Evolutionary conservation across 169 alveolate genomes (phyloP), one percentile per base, ranked within the genome.

Genomic region (Cryptosporidium ryanae): DNA sequence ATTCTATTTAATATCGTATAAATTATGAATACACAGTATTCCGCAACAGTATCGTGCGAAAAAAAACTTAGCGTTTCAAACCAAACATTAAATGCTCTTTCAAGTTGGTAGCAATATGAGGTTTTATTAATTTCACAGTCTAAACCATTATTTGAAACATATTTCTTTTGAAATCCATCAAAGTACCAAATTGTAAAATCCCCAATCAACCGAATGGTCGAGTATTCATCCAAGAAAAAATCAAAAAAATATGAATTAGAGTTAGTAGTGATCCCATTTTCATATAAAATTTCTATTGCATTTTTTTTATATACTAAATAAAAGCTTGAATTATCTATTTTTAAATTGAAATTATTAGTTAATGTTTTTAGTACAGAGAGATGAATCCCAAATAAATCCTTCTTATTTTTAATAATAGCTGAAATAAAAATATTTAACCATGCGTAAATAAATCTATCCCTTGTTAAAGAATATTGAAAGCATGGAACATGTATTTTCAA

Each of bases 101-200:
- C 83, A 17, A 54, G 29, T 68, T 68, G 83, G 17, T 4, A 68
- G 34, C 50, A 12, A 29, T 29, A 68, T 10, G 66, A 32, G 29
- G 7, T 55, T 15, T 23, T 6, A 32, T 18, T 68, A 29, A 50
- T 44, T 6, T 27, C 18, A 54, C 21, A 49, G 32, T 12, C 29
- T 50, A 12, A 29, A 13, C n/a, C 25, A 2, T 27, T 21, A 1
- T 10, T 29, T 23, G 27, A 25, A 3, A 2, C 6, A 25, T 50
- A 50, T 31, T 13, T n/a, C n/a, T 34, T 50, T 31, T 10, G 55
- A 68, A 52, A 48, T 31, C 83, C 83, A 54, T 68, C 50, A 17
- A 68, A 68, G 34, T 68, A 68, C 87, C 87, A 76, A 6, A 43
- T 43, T 4, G 87, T 76, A 34, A 76, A 59, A n/a, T 61, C 76